Conservation (phyloP, 441 rosid genomes). For the Capsella rubella region DNA sequence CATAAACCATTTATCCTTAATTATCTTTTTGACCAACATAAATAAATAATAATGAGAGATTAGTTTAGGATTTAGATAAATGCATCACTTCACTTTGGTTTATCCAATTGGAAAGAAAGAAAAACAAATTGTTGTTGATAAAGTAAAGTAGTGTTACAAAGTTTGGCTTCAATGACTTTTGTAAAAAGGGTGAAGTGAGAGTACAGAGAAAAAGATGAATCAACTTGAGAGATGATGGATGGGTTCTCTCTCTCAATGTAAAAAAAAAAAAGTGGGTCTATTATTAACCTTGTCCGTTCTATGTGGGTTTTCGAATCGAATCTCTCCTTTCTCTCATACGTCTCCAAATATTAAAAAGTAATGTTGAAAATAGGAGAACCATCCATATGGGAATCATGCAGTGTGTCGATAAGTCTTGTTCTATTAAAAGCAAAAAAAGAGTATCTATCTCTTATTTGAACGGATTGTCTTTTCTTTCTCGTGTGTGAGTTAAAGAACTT, state of each 20-base stretch:
- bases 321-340: conserved; percentile 11
- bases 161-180: conserved; percentile 31
- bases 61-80: conserved; percentile 3
- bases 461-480: conserved; percentile 2
- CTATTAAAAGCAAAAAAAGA: conserved; percentile 23
- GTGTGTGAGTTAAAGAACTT: background rate
- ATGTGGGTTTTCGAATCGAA: conserved; percentile 42
- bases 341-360: conserved; percentile 10
- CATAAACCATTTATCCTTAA: background rate
- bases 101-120: background rate
- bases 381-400: conserved; percentile 41
- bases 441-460: background rate
- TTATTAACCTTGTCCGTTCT: conserved; percentile 40
- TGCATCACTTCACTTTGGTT: background rate
- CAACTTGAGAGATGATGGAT: conserved; percentile 30
- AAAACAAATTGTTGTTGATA: conserved; percentile 2
- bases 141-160: conserved; percentile 23
- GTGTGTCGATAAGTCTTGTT: conserved; percentile 27
- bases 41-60: background rate
- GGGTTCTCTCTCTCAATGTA: background rate
- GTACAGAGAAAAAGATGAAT: conserved; percentile 17
- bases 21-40: background rate
- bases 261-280: conserved; percentile 36
- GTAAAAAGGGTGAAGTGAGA: conserved; percentile 26
- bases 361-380: conserved; percentile 32